Percentiles rank a stretch among this genome's conserved stretches.
Conservation (phyloP, 2,329 filamentous ascomycete species). For the Botrytis galanthina region DNA sequence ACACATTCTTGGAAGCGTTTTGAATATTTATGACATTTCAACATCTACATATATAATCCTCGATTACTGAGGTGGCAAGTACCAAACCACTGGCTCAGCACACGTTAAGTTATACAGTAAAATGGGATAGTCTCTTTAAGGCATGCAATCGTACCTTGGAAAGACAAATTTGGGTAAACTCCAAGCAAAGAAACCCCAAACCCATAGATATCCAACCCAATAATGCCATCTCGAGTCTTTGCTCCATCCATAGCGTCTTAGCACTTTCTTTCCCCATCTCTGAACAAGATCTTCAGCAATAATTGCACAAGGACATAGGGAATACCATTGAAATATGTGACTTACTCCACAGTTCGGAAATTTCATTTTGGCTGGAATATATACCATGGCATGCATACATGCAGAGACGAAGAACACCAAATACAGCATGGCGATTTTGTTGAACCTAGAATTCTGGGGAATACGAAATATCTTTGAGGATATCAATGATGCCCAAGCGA, state of each 20-base stretch:
- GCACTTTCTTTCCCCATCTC: not conserved
- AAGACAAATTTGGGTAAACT: conserved; percentile 5
- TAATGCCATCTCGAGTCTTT: not conserved
- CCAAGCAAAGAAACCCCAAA: conserved; percentile 12
- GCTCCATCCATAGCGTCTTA: not conserved
- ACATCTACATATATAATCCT: not conserved
- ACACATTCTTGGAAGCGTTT: not conserved
- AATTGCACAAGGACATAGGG: not conserved
- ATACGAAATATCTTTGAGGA: conserved; percentile 11
- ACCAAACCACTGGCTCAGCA: not conserved
- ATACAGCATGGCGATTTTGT: not conserved
- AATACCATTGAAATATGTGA: conserved; percentile 15
- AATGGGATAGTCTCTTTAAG: not conserved
- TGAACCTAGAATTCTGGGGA: not conserved
- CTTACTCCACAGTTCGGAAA: not conserved
- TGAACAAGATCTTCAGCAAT: not conserved
- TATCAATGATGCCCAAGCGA: conserved; percentile 5
- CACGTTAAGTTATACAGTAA: not conserved
- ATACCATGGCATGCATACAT: conserved; percentile 1
- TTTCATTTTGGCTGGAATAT: not conserved
- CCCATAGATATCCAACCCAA: conserved; percentile 12
- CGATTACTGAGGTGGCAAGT: not conserved
- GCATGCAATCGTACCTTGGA: conserved; percentile 2
- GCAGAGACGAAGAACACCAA: not conserved
- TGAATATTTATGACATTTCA: no score